Evolutionary conservation across 306 rosid species (phyloP).

Genomic region (Castanea mollissima): DNA sequence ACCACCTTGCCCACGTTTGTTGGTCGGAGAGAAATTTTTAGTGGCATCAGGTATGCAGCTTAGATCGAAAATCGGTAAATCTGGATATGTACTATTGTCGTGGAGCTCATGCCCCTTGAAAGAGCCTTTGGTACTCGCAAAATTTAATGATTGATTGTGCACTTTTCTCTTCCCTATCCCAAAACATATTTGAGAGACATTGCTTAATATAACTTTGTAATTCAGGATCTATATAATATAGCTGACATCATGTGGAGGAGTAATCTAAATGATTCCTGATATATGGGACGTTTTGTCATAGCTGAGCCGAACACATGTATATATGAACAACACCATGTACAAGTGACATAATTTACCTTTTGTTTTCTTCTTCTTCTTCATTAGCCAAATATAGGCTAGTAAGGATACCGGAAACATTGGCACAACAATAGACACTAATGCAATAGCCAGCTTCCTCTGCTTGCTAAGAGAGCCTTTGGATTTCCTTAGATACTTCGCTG

Average conservation of each 20-base stretch:
- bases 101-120: neutral
- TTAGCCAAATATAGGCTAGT: neutral
- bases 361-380: neutral
- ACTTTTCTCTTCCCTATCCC: no score
- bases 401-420: neutral
- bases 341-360: neutral
- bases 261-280: no score
- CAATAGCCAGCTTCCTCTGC: neutral
- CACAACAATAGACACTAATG: neutral
- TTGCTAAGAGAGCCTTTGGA: neutral
- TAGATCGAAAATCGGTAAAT: conserved; percentile 14
- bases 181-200: no score
- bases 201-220: no score
- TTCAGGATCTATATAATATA: no score
- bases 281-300: no score
- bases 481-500: neutral
- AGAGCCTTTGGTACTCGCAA: no score
- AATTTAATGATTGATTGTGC: no score
- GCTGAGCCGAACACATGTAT: no score
- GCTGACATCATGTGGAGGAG: no score
- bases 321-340: neutral
- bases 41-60: neutral
- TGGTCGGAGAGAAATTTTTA: neutral
- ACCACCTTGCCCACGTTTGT: conserved; percentile 6
- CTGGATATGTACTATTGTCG: neutral